Base-by-base conservation (phyloP, 2,329 filamentous ascomycete species). In the Xylaria sp. region DNA sequence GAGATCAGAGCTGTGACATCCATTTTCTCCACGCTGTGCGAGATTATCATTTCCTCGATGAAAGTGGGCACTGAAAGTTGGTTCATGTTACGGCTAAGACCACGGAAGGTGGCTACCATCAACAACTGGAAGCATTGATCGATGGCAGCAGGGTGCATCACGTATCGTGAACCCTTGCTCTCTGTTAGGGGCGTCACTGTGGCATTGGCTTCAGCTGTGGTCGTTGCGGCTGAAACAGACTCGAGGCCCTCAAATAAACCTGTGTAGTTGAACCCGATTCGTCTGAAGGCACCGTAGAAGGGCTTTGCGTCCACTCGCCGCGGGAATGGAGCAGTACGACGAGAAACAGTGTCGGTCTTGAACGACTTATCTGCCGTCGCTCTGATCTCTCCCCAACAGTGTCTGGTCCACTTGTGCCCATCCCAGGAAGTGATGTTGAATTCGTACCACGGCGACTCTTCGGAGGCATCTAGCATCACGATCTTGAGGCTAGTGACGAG, bases 361-460 rank as follows among this genome's bases (percentile, higher is more conserved):
- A 47, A 37, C 11, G 37, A 54, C 9, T 44, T 23, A 2, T 42
- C 52, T 18, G 35, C 16, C 42, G 37, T 19, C 23, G 52, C 52
- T 30, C 52, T 54, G 16, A 39, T 16, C 37, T 54, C 52, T 9
- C 52, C 52, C 10, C 16, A 42, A 16, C 52, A 54, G 16, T 54
- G 44, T 8, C 18, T 42, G 23, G 18, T 19, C 52, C 52, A 54
- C 52, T 19, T 54, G 16, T 35, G 4, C 10, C 52, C 52, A 30
- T 47, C 39, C n/a, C n/a, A 47, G n/a, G 52, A 54, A 11, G n/a
- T 54, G 16, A 54, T 54, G 11, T 13, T 54, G 16, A 54, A 54
- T n/a, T 16, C 23, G 18, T 54, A 54, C 52, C 52, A 54, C 11
- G 52, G 35, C 18, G 52, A 54, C 4, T 9, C 42, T 30, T 50